These are phyloP conservation scores for Annulohypoxylon moriforme DNA, from an alignment of 495 filamentous ascomycete genomes.

Conservation along the genomic window DNA sequence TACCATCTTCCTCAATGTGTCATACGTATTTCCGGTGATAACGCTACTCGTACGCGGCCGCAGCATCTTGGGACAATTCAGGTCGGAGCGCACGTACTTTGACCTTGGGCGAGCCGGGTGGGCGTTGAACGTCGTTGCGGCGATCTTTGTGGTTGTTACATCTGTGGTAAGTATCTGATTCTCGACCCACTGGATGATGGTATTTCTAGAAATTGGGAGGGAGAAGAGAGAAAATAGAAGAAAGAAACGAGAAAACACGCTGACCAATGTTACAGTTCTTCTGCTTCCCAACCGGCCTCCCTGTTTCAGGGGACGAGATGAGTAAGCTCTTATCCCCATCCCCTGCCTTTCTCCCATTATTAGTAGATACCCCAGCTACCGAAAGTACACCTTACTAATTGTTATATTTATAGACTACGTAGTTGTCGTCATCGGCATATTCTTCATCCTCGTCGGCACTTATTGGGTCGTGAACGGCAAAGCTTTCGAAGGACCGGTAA, in stretches of 20 bases:
- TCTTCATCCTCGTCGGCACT: slow-evolving; percentile 44
- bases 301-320: slow-evolving; percentile 46
- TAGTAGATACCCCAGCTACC: too few relatives aligned
- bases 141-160: slow-evolving; percentile 48
- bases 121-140: slow-evolving; percentile 42
- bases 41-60: slow-evolving; percentile 48
- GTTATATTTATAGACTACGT: slow-evolving; percentile 41
- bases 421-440: slow-evolving; percentile 52
- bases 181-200: not conserved
- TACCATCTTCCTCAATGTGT: slow-evolving; percentile 52
- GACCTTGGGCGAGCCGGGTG: slow-evolving; percentile 41
- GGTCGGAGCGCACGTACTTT: slow-evolving; percentile 38
- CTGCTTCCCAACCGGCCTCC: slow-evolving; percentile 49
- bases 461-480: slow-evolving; percentile 47
- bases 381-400: slow-evolving; percentile 9
- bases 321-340: slow-evolving; percentile 32
- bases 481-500: slow-evolving; percentile 49
- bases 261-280: slow-evolving; percentile 46
- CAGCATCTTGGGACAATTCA: slow-evolving; percentile 34
- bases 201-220: not conserved
- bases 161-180: slow-evolving; percentile 43
- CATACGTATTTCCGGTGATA: slow-evolving; percentile 49
- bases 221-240: not conserved
- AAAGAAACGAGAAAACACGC: not conserved
- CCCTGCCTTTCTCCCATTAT: not conserved